A percentile compares a stretch with the other conserved stretches of the same genome.
phyloP scores from a whole-genome alignment of 1,284 basidiomycete species.

The Sanghuangporus baumii region DNA sequence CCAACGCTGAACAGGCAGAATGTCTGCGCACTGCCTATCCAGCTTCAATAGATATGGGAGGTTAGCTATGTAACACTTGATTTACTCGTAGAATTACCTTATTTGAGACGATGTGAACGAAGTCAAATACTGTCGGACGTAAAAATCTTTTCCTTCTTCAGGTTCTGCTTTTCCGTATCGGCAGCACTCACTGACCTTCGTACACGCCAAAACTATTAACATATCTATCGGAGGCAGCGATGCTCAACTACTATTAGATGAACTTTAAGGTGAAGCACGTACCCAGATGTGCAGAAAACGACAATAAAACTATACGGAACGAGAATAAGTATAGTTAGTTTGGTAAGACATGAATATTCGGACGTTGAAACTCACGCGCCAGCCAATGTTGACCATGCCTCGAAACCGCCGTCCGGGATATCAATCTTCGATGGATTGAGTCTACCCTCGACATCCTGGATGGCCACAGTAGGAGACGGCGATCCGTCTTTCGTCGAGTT shows the following conservation, averaged over 20 bases:
- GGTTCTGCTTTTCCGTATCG: neutral
- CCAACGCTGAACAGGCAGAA: constrained; percentile 11
- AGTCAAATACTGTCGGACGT: constrained; percentile 12
- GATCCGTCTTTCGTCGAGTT: neutral
- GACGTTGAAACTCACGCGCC: constrained; percentile 5
- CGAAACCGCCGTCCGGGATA: constrained; percentile 7
- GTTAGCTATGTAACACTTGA: neutral
- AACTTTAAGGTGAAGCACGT: neutral
- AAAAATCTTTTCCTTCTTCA: constrained; percentile 8
- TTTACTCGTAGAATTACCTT: neutral
- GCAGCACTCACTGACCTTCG: constrained; percentile 6
- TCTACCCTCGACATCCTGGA: neutral
- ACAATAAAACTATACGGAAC: neutral
- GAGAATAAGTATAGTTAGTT: neutral
- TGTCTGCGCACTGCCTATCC: constrained; percentile 15
- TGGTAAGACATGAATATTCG: neutral
- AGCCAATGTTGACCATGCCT: constrained; percentile 11
- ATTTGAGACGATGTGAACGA: constrained; percentile 9
- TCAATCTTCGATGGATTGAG: neutral
- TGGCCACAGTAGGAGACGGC: neutral
- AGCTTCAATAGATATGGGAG: neutral
- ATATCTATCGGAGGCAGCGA: neutral
- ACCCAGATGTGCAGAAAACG: neutral
- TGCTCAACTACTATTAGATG: neutral
- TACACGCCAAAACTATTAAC: constrained; percentile 15